A percentile compares a stretch with the other conserved stretches of the same genome.
Conservation (phyloP, 176 grass and related monocot genomes). For the Eremochloa ophiuroides region DNA sequence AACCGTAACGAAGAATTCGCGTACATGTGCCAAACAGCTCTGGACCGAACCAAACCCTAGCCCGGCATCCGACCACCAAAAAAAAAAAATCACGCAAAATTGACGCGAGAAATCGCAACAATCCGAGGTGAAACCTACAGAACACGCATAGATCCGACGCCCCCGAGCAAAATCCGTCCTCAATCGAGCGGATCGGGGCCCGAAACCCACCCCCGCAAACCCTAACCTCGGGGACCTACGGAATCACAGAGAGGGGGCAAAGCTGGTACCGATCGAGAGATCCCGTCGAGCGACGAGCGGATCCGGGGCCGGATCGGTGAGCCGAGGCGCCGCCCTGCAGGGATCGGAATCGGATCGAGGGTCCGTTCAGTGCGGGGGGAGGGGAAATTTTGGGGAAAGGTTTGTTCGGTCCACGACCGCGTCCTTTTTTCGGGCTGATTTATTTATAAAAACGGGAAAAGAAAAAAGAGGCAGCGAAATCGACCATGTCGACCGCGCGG, state of each 20-base stretch:
- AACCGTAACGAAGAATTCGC: not conserved
- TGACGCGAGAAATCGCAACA: not conserved
- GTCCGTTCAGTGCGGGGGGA: not conserved
- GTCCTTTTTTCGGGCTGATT: constrained; percentile 14
- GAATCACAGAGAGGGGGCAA: constrained; percentile 13
- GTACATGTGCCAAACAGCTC: not conserved
- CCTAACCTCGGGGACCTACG: constrained; percentile 31
- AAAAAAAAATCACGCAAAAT: constrained; percentile 13
- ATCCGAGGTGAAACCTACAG: not conserved
- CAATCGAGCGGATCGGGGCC: constrained; percentile 24
- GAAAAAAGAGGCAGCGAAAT: constrained; percentile 5
- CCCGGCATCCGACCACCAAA: not conserved
- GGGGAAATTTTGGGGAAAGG: constrained; percentile 42
- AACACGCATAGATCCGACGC: not conserved
- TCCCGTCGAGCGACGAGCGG: constrained; percentile 13
- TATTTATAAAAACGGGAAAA: constrained; percentile 40
- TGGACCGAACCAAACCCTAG: constrained; percentile 27
- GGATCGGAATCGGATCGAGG: constrained; percentile 33
- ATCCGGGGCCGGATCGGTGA: constrained; percentile 13
- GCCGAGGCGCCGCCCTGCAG: not conserved
- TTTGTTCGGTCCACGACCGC: constrained; percentile 43
- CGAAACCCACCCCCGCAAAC: constrained; percentile 20
- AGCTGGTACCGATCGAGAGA: constrained; percentile 24
- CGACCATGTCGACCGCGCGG: not conserved
- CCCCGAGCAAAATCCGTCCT: not conserved